Evolutionary conservation across 345 rosid genomes (phyloP).

Genomic region (Eucalyptus guilfoylei): DNA sequence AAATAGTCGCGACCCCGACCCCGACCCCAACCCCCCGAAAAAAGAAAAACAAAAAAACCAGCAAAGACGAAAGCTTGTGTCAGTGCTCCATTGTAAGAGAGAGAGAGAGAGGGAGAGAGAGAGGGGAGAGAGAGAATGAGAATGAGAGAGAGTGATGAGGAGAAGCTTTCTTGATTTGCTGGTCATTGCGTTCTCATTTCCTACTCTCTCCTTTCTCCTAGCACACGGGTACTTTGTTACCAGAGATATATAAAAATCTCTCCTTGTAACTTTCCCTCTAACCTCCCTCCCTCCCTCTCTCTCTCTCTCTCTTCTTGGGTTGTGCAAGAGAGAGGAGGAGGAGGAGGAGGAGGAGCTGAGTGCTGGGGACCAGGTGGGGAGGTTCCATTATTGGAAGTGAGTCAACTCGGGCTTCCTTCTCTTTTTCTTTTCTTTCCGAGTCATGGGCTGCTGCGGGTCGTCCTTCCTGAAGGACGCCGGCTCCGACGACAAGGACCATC

Average conservation of each 20-base stretch:
- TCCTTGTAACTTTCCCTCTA: background rate
- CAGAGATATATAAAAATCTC: background rate
- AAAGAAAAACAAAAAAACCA: background rate
- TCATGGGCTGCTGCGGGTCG: conserved; percentile 67
- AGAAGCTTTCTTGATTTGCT: background rate
- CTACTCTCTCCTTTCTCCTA: background rate
- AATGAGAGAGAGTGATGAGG: background rate
- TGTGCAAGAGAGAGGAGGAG: background rate
- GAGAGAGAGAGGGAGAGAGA: background rate
- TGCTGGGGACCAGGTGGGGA: background rate
- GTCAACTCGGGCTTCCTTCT: background rate
- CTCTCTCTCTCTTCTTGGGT: background rate
- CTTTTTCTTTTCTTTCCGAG: background rate
- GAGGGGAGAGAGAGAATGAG: background rate
- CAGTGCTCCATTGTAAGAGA: background rate
- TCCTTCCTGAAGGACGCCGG: conserved; percentile 13
- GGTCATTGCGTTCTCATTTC: background rate
- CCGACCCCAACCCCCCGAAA: too few relatives aligned
- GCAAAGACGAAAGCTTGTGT: background rate
- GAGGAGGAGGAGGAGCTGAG: background rate
- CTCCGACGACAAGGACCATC: conserved; percentile 1
- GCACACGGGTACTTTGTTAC: background rate
- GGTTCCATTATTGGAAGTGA: background rate
- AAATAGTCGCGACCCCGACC: background rate
- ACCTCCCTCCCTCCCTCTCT: background rate